Evolutionary conservation across 768 basidiomycete species (phyloP).

Genomic region (Pleurotus tuoliensis): DNA sequence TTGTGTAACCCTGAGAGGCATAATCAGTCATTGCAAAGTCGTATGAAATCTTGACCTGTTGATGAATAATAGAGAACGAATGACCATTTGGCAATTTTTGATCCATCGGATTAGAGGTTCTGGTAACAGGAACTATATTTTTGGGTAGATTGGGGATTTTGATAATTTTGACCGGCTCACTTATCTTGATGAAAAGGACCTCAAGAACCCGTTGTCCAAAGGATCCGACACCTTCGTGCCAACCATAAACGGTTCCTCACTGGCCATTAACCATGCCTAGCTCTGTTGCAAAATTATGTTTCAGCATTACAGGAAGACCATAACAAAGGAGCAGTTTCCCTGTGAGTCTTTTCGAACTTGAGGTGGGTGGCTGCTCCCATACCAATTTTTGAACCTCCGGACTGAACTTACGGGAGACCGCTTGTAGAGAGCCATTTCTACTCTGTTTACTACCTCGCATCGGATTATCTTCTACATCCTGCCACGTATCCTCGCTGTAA

Average conservation of each 20-base stretch:
- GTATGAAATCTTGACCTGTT: constrained; percentile 20
- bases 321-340: constrained; percentile 25
- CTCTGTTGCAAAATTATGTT: constrained; percentile 27
- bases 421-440: background rate
- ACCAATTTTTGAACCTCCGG: background rate
- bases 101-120: constrained; percentile 2
- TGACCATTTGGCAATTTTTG: constrained; percentile 17
- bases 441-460: background rate
- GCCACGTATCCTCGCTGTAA: constrained; percentile 19
- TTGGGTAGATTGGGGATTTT: constrained; percentile 21
- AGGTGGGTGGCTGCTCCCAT: background rate
- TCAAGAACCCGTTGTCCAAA: constrained; percentile 21
- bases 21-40: constrained; percentile 30
- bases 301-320: constrained; percentile 30
- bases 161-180: constrained; percentile 18
- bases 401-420: too few relatives aligned
- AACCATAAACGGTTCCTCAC: constrained; percentile 26
- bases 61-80: constrained; percentile 7
- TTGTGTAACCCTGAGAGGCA: constrained; percentile 17
- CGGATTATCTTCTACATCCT: background rate
- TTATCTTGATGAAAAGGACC: constrained; percentile 25
- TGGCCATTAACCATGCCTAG: constrained; percentile 32
- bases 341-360: constrained; percentile 14
- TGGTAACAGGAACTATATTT: constrained; percentile 28
- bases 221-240: constrained; percentile 17